Evolutionary conservation across 2,329 filamentous ascomycete genomes (phyloP).

Genomic region (Microdochium paspali): DNA sequence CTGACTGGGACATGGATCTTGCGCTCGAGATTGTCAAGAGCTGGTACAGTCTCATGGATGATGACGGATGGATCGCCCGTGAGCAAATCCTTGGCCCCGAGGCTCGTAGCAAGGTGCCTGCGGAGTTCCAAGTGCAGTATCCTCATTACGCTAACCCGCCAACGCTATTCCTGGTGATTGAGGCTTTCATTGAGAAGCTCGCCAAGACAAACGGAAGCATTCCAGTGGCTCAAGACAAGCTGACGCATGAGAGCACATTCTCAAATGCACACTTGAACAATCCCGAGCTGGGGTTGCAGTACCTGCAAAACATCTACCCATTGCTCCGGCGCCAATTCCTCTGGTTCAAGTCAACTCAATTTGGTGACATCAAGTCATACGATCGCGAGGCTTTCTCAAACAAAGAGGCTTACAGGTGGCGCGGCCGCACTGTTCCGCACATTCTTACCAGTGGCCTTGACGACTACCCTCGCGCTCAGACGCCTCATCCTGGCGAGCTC

Average conservation of each 20-base stretch:
- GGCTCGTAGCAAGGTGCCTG: constrained; percentile 87
- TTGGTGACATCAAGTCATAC: constrained; percentile 82
- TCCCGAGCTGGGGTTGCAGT: constrained; percentile 56
- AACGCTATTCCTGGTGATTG: constrained; percentile 83
- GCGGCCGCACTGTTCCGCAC: constrained; percentile 77
- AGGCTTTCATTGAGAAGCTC: constrained; percentile 74
- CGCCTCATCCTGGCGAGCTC: constrained; percentile 89
- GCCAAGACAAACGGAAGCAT: constrained; percentile 42
- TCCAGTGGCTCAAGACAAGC: constrained; percentile 29
- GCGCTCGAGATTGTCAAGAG: constrained; percentile 81
- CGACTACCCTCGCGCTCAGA: constrained; percentile 89
- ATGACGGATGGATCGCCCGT: constrained; percentile 93
- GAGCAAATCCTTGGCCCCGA: constrained; percentile 92
- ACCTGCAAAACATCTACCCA: constrained; percentile 72
- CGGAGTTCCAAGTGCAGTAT: constrained; percentile 90
- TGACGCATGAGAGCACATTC: constrained; percentile 33
- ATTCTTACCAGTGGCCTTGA: constrained; percentile 90
- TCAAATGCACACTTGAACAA: constrained; percentile 60
- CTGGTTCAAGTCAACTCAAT: constrained; percentile 92
- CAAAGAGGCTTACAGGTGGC: constrained; percentile 94
- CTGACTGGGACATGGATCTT: constrained; percentile 90
- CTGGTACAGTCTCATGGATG: constrained; percentile 94
- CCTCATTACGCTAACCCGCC: constrained; percentile 97
- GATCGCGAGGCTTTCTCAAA: constrained; percentile 79
- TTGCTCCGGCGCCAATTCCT: constrained; percentile 81